Base-by-base conservation (phyloP, 495 filamentous ascomycete genomes). In the Neurospora sp. region DNA sequence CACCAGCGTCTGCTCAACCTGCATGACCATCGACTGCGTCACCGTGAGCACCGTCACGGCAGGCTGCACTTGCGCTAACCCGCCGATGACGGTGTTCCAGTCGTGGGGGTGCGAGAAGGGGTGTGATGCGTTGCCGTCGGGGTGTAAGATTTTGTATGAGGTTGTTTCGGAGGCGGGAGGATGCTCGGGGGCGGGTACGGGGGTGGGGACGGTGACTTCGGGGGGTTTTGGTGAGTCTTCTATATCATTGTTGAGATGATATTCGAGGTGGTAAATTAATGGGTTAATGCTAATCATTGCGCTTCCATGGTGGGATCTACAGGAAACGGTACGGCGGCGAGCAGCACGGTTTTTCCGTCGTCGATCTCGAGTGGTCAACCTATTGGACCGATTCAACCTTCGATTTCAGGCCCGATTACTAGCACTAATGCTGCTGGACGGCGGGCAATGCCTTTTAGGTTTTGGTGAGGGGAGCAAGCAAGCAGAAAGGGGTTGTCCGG, bases 1-100 rank as follows among this genome's bases (percentile, higher is more conserved):
- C 6, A 75, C 72, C 22, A 65, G 45, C 48, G 70, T 80, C 70
- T 80, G 79, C 76, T 68, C 20, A 22, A 76, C 79, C 9, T 80
- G 79, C 68, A 27, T 77, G 40, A 78, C 77, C 1, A 35, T 71
- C 14, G 76, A 69, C 16, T 80, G 79, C 76, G 48, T 78, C 44
- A 68, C 68, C 18, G 27, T 45, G 16, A 69, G 48, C 3, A 78
- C 76, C 39, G 68, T 79, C 35, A 78, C 78, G 6, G 77, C 72
- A 22, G 74, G 74, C 14, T 73, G 72, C 61, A 71, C 42, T 69
- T 77, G 76, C 53, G 69, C 68, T 3, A 79, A 78, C 40, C 75
- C 77, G 0, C 53, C 76, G 4, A 44, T 74, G 6, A 80, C 79
- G 40, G 41, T 80, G 20, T 76, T 70, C 40, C 42, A 68, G 18